Base-by-base conservation (phyloP, 345 rosid genomes). In the Punica granatum region DNA sequence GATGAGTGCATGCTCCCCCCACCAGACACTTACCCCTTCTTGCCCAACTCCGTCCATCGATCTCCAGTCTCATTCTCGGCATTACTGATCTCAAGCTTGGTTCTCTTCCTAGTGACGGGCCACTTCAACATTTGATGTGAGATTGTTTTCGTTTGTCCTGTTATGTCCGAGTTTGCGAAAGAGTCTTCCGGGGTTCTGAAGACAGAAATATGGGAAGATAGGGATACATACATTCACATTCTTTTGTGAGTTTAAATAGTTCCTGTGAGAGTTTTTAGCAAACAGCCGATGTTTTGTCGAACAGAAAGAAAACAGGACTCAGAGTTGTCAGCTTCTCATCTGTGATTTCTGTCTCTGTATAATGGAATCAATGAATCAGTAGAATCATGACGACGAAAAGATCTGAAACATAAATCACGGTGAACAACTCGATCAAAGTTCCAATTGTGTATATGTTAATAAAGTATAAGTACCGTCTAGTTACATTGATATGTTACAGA, bases 1-100 rank as follows among this genome's bases (percentile, higher is more conserved):
- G 95, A 93, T 42, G 96, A 89, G 61, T 90, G 98, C 77, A 82
- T 87, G 88, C 75, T 90, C 18, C 97, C 97, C 11, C 83, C 90
- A 33, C 98, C 98, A 18, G 98, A 90, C 61, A 53, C 88, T 18
- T 92, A 90, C 80, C 95, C 98, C 21, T 88, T 72, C 64, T 83
- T 88, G 62, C 96, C 98, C 49, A 92, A 82, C 73, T 76, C 84
- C 18, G 92, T 84, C 14, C 63, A 35, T 34, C 33, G 63, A 56
- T 65, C 65, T 37, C 67, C 69, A 0, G 39, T 71, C 65, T 72
- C 89, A 18, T 59, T 82, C 42, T 70, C 63, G 1, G 66, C 74
- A 46, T 63, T 78, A 60, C 54, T 77, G 12, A 26, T 73, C 23
- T 15, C 26, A 33, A 9, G 34, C 28, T 60, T 70, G 39, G 67